Base-by-base conservation (phyloP, 2,329 filamentous ascomycete genomes). In the Neobulgaria alba region DNA sequence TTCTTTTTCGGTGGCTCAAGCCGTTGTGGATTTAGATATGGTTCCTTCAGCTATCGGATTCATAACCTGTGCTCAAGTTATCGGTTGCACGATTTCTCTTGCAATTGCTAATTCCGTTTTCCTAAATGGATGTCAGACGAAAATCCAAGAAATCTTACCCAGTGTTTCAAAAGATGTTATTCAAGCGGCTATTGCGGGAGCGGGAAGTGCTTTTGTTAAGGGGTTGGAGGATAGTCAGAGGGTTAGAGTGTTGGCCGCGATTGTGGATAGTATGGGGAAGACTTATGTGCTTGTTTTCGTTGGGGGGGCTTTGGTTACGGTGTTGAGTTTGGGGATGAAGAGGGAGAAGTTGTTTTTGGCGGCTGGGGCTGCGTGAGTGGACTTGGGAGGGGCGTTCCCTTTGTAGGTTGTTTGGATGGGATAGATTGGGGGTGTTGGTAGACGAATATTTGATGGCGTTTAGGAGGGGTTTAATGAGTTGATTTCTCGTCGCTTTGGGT, bases 51-150 rank as follows among this genome's bases (percentile, higher is more conserved):
- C 62, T 1, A 58, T 67, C 4, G 61, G 63, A 1, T 66, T 63
- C 48, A 64, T 66, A 33, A 62, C 56, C 8, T 57, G 57, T 20
- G 61, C 58, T 0, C 63, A 66, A 43, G 50, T 65, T 3, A 50
- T 49, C 5, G 61, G 62, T 5, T 52, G 59, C 10, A 61, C 62
- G 1, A 61, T 66, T 43, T 54, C 61, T 0, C 50, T 66, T 4
- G 57, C 61, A 1, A 64, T 65, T 29, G 59, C 63, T 3, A 64
- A 62, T 31, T 53, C 52, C 0, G 55, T 65, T 12, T 67, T 64
- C 53, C 50, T 66, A 29, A 65, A 64, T 35, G 46, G 53, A 12
- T 50, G 55, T 0, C 49, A 59, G 23, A 48, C 51, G 1, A 50
- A 51, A 2, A 57, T 67, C n/a, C 23, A 42, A 0, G 44, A 37